Evolutionary conservation across 2,329 filamentous ascomycete genomes (phyloP).

Genomic region (Sclerotinia subarctica): DNA sequence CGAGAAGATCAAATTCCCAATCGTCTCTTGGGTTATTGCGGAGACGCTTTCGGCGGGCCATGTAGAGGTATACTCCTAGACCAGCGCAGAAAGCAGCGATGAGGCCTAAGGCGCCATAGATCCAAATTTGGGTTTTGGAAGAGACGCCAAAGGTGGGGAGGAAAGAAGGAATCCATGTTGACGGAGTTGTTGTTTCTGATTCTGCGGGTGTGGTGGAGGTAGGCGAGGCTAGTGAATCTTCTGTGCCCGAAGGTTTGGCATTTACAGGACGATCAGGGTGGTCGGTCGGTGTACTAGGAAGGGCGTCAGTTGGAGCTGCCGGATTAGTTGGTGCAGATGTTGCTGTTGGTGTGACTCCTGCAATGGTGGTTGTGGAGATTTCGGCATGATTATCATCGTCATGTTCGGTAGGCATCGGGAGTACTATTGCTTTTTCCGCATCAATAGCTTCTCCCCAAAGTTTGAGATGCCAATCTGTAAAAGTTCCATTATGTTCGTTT

Average conservation of each 20-base stretch:
- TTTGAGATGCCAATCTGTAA: constrained; percentile 89
- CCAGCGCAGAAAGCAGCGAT: constrained; percentile 81
- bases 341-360: constrained; percentile 42
- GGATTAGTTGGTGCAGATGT: constrained; percentile 47
- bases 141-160: constrained; percentile 89
- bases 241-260: constrained; percentile 35
- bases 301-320: neutral
- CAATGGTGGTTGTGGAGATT: constrained; percentile 62
- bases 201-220: constrained; percentile 33
- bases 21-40: constrained; percentile 73
- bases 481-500: constrained; percentile 74
- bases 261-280: constrained; percentile 62
- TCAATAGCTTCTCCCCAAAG: constrained; percentile 91
- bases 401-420: constrained; percentile 77
- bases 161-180: constrained; percentile 71
- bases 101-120: constrained; percentile 79
- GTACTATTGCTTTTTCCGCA: constrained; percentile 63
- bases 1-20: constrained; percentile 92
- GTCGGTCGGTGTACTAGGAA: constrained; percentile 53
- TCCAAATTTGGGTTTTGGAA: constrained; percentile 87
- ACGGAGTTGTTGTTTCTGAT: constrained; percentile 34
- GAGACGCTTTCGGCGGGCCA: constrained; percentile 73
- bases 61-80: constrained; percentile 76
- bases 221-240: constrained; percentile 24
- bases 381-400: constrained; percentile 81